Conservation (phyloP, 257 asterid genomes). For the Leptodermis oblonga region DNA sequence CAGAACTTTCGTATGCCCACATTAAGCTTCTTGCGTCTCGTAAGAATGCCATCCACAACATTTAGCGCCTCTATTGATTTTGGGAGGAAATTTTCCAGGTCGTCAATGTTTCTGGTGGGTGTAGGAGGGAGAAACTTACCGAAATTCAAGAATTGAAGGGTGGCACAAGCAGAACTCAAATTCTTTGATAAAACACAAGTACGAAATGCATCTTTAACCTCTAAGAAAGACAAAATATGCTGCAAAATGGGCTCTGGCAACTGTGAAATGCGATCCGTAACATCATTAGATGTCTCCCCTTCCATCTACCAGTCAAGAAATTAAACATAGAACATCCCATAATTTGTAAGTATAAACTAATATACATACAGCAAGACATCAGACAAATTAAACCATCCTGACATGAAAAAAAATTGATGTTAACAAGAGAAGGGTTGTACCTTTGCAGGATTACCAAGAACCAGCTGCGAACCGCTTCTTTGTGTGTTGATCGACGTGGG, state of each 20-base stretch:
- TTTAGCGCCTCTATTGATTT: not conserved
- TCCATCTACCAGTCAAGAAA: not conserved
- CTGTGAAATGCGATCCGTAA: not conserved
- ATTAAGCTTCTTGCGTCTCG: not conserved
- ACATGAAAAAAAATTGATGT: too few species aligned
- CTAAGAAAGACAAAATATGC: slow-evolving; percentile 4
- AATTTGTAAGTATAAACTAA: not conserved
- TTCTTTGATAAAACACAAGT: not conserved
- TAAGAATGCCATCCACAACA: not conserved
- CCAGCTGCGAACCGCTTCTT: slow-evolving; percentile 87
- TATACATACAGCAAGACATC: not conserved
- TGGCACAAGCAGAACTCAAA: not conserved
- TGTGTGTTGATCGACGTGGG: too few species aligned
- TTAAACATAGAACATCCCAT: not conserved
- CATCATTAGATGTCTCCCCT: not conserved
- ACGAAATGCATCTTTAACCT: not conserved
- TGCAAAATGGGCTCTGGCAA: too few species aligned
- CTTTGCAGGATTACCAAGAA: too few species aligned
- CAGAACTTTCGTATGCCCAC: not conserved
- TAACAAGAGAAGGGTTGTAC: too few species aligned
- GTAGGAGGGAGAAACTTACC: not conserved
- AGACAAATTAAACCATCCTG: not conserved
- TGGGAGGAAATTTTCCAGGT: not conserved
- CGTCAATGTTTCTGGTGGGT: not conserved
- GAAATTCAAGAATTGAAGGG: not conserved